phyloP scores from a whole-genome alignment of 2,329 filamentous ascomycete genomes.

The Alternaria burnsii region DNA sequence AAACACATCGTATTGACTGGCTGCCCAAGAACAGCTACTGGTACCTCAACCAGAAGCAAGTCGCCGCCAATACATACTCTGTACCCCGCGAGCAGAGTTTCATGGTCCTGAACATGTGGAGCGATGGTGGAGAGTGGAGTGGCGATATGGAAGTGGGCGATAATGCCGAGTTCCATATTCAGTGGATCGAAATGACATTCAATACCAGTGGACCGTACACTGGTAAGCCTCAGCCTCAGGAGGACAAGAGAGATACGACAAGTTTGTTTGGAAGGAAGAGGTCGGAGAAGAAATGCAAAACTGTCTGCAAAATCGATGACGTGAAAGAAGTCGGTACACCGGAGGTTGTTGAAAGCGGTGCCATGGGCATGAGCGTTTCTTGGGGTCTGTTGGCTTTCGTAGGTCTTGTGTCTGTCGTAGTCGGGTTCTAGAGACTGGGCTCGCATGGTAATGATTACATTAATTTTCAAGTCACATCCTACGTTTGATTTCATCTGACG shows the following conservation, averaged over 20 bases:
- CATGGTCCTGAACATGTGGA: constrained; percentile 69
- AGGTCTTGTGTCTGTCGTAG: constrained; percentile 28
- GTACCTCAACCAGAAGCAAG: constrained; percentile 63
- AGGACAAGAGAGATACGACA: constrained; percentile 27
- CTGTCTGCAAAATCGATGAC: constrained; percentile 50
- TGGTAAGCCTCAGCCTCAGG: constrained; percentile 21
- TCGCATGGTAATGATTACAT: background rate
- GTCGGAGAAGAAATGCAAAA: constrained; percentile 42
- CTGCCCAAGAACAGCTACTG: constrained; percentile 62
- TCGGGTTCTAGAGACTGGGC: constrained; percentile 22
- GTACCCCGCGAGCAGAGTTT: constrained; percentile 62
- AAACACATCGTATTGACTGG: constrained; percentile 69
- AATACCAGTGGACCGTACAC: constrained; percentile 50
- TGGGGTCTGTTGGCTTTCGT: constrained; percentile 38
- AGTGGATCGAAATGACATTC: constrained; percentile 70
- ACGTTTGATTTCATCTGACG: background rate
- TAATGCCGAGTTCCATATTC: constrained; percentile 65
- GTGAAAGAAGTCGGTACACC: constrained; percentile 46
- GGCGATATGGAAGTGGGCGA: constrained; percentile 64
- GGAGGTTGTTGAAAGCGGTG: constrained; percentile 41
- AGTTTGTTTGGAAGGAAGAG: constrained; percentile 28
- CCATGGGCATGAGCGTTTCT: constrained; percentile 32
- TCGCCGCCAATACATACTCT: constrained; percentile 64
- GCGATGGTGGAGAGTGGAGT: constrained; percentile 67
- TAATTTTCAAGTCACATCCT: no score